Evolutionary conservation across 2,329 filamentous ascomycete genomes (phyloP), one percentile per base, ranked within the genome.

Genomic region (Fusarium odoratissimum): DNA sequence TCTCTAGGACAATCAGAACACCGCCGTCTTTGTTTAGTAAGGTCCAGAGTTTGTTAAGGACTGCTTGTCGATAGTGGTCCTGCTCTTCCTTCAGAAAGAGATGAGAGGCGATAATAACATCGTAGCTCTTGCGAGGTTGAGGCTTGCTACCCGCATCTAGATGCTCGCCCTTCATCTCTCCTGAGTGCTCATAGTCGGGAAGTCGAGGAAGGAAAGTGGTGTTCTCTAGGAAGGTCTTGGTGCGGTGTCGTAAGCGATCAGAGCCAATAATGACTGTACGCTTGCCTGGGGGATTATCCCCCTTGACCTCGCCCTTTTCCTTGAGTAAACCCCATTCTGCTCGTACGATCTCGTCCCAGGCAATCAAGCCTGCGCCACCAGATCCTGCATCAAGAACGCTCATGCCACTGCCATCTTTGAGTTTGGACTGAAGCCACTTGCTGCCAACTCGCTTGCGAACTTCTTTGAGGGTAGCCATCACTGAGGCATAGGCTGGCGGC

Each of bases 161-260:
- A 40, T 88, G 87, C 64, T 85, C 84, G 23, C 89, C 86, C 14
- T 87, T 85, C 54, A 89, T 89, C 64, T 91, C 85, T 28, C 88
- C 85, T 3, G 89, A 88, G 78, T 92, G 91, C 31, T 94, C 82
- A 72, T 95, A 95, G 77, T 98, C 94, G 0, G 96, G 96, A n/a
- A 98, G 84, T 8, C 95, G 91, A 12, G 95, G 95, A 12, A 99
- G 86, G 79, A 99, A 98, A 0, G 93, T 97, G 0, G 96, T 98
- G 79, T 98, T 92, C 41, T 97, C 88, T 17, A 99, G 84, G 71
- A 98, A 89, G 23, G 85, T 86, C 73, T 94, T 94, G 30, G 94
- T 86, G 37, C 95, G 92, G 62, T 93, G 86, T 23, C 95, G 90
- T 33, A 99, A 85, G 5, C 90, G 84, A 69, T 94, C 90, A 0